Percentiles rank a stretch among this genome's conserved stretches.
These are phyloP conservation scores for Solanum piurae DNA, from an alignment of 257 asterid genomes.

Conservation along the genomic window DNA sequence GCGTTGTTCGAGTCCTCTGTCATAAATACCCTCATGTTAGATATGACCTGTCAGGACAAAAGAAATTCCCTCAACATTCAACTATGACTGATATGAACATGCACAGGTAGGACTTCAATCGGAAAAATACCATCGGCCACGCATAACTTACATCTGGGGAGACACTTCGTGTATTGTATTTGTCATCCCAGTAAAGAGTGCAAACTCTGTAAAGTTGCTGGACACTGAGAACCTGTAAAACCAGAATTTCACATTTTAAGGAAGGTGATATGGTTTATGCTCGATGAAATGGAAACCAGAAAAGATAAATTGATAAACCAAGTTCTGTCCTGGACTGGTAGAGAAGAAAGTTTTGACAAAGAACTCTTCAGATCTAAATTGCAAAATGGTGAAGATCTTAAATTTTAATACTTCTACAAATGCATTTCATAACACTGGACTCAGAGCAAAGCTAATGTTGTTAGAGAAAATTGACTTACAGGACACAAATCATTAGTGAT, in stretches of 20 bases:
- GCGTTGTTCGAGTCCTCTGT: conserved; percentile 78
- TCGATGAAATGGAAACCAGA: not conserved
- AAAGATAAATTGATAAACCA: not conserved
- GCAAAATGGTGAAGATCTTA: not conserved
- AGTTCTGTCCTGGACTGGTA: not conserved
- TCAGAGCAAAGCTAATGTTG: not conserved
- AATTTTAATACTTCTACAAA: not conserved
- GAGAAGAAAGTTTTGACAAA: not conserved
- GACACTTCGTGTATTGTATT: conserved; percentile 85
- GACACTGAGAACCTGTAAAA: conserved; percentile 71
- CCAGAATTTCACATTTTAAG: conserved; percentile 1
- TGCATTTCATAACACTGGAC: not conserved
- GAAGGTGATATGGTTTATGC: not conserved
- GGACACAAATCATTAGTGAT: conserved; percentile 92
- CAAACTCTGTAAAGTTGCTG: conserved; percentile 98
- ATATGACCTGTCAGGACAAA: conserved; percentile 50
- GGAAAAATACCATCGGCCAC: not conserved
- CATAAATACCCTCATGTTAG: conserved; percentile 89
- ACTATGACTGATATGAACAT: not conserved
- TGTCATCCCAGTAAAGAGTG: conserved; percentile 82
- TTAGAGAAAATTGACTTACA: conserved; percentile 35
- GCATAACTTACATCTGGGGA: conserved; percentile 68
- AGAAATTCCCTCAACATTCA: not conserved
- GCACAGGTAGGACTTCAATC: not conserved
- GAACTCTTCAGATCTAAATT: not conserved